Evolutionary conservation across 352 stramenopile genomes (phyloP).

Genomic region (Aphanomyces cochlioides): DNA sequence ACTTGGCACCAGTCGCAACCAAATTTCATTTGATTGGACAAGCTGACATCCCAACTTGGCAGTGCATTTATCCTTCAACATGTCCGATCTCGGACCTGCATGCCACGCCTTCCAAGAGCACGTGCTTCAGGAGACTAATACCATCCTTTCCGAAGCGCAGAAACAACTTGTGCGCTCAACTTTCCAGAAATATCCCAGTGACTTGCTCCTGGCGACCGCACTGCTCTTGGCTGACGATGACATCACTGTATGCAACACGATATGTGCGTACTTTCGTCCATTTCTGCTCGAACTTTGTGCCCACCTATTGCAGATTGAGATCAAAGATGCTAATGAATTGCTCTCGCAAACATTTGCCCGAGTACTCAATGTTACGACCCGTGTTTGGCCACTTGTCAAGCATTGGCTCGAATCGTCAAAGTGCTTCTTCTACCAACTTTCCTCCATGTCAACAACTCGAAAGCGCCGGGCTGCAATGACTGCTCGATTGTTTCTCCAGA

Average conservation of each 20-base stretch:
- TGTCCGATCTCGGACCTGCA: slow-evolving; percentile 13
- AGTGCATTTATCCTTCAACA: slow-evolving; percentile 16
- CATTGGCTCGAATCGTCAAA: slow-evolving; percentile 60
- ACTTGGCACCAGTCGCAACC: slow-evolving; percentile 19
- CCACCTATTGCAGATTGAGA: slow-evolving; percentile 60
- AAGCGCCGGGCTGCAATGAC: slow-evolving; percentile 56
- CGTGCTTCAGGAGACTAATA: background rate
- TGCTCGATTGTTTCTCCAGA: slow-evolving; percentile 50
- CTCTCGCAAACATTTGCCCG: slow-evolving; percentile 52
- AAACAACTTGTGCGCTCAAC: background rate
- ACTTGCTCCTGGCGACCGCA: slow-evolving; percentile 14
- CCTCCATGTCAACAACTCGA: slow-evolving; percentile 37
- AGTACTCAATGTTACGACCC: slow-evolving; percentile 51
- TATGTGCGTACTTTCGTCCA: slow-evolving; percentile 47
- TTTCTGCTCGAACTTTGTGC: slow-evolving; percentile 70
- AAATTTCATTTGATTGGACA: slow-evolving; percentile 2
- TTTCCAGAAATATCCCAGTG: slow-evolving; percentile 1
- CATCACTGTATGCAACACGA: background rate
- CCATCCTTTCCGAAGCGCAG: background rate
- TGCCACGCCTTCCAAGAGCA: slow-evolving; percentile 15
- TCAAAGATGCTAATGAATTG: slow-evolving; percentile 38
- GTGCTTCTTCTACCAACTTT: slow-evolving; percentile 68
- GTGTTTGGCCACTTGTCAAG: slow-evolving; percentile 52
- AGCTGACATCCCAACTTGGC: background rate
- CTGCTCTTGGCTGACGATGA: slow-evolving; percentile 21